phyloP scores from a whole-genome alignment of 108 stramenopile genomes.

The Aurantiochytrium sp. region DNA sequence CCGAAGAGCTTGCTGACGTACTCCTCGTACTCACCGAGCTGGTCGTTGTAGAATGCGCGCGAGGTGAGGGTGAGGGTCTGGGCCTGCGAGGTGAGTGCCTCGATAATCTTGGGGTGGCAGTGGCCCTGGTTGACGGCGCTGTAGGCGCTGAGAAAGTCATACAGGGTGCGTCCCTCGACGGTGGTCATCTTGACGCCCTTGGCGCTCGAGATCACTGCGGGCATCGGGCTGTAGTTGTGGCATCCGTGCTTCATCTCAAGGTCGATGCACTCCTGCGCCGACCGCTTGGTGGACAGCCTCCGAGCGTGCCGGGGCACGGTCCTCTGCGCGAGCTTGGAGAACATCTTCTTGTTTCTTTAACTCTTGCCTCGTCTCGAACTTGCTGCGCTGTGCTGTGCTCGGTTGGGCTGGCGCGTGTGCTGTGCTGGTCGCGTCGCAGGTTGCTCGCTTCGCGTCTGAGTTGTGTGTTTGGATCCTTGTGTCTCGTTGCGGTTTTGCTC shows the following conservation, averaged over 20 bases:
- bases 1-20: slow-evolving; percentile 80
- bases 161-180: slow-evolving; percentile 72
- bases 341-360: background rate
- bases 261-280: slow-evolving; percentile 36
- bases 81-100: slow-evolving; percentile 79
- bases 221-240: slow-evolving; percentile 94
- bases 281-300: background rate
- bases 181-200: slow-evolving; percentile 40
- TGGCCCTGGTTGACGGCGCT: slow-evolving; percentile 99
- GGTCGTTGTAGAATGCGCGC: slow-evolving; percentile 94
- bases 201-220: slow-evolving; percentile 77
- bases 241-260: slow-evolving; percentile 79
- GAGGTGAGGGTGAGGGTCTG: slow-evolving; percentile 83
- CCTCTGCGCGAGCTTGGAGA: background rate
- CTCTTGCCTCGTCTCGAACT: background rate
- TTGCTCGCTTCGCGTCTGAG: too few relatives aligned
- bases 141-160: slow-evolving; percentile 93
- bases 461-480: too few relatives aligned
- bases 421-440: too few relatives aligned
- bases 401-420: too few relatives aligned
- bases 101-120: slow-evolving; percentile 93
- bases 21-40: slow-evolving; percentile 79
- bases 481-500: too few relatives aligned
- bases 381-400: background rate
- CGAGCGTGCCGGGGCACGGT: background rate